Conservation (phyloP, 257 asterid genomes). For the Forsythia suspensa region DNA sequence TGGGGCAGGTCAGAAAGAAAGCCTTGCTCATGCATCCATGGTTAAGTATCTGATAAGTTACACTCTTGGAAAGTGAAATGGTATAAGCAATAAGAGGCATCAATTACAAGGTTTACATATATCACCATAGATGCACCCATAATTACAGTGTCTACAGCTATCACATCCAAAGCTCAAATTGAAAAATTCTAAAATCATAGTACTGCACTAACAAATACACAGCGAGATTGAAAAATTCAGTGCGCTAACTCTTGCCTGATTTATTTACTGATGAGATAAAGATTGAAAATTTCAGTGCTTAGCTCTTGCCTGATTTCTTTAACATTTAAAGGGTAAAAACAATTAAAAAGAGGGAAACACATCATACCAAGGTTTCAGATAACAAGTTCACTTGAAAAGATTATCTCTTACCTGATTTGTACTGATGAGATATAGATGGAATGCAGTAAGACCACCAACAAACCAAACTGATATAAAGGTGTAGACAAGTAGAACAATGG, state of each 20-base stretch:
- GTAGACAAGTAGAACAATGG: constrained; percentile 79
- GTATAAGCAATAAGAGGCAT: background rate
- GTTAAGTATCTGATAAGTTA: no score
- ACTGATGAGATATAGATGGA: constrained; percentile 87
- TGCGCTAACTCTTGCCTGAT: no score
- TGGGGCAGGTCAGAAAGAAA: background rate
- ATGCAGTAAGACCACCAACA: constrained; percentile 94
- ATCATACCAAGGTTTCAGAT: background rate
- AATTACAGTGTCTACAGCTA: background rate
- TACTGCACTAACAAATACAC: background rate
- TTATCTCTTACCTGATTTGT: constrained; percentile 73
- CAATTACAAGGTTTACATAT: background rate
- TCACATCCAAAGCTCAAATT: background rate
- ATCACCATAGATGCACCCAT: background rate
- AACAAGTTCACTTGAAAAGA: background rate
- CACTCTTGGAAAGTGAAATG: no score
- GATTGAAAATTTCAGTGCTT: no score
- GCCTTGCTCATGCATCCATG: background rate
- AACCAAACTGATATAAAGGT: constrained; percentile 93
- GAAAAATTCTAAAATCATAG: background rate
- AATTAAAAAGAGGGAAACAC: no score
- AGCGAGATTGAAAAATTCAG: background rate
- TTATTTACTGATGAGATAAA: no score
- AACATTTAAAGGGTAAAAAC: no score
- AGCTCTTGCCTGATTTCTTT: no score